phyloP scores from a whole-genome alignment of 2,329 filamentous ascomycete genomes.

The Cladosporium sp. region DNA sequence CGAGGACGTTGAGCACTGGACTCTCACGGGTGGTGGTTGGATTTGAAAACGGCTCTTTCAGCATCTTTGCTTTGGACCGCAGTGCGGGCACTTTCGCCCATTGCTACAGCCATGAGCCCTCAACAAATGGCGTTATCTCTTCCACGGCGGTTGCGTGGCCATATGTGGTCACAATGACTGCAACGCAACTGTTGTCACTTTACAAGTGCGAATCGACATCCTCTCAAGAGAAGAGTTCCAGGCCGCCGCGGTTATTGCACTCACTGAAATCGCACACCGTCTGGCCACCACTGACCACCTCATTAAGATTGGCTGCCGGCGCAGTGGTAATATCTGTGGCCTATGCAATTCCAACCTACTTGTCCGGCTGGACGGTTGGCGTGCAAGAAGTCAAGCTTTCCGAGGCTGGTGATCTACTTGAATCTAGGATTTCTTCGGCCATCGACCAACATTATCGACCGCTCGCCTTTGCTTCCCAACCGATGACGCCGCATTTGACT shows the following conservation, averaged over 20 bases:
- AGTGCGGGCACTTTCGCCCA: slow-evolving; percentile 41
- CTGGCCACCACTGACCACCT: slow-evolving; percentile 74
- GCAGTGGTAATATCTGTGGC: slow-evolving; percentile 78
- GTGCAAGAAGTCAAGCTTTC: slow-evolving; percentile 82
- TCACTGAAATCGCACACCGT: slow-evolving; percentile 79
- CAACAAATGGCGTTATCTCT: slow-evolving; percentile 60
- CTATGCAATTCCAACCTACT: slow-evolving; percentile 73
- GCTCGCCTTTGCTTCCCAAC: slow-evolving; percentile 30
- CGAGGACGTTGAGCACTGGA: slow-evolving; percentile 27
- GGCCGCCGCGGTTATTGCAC: slow-evolving; percentile 59
- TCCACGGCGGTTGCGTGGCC: slow-evolving; percentile 70
- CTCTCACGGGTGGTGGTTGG: slow-evolving; percentile 56
- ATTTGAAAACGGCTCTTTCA: slow-evolving; percentile 68
- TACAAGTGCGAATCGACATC: slow-evolving; percentile 56
- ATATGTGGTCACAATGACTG: slow-evolving; percentile 75
- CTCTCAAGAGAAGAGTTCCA: slow-evolving; percentile 26
- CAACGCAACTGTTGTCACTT: slow-evolving; percentile 68
- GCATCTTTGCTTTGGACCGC: slow-evolving; percentile 60
- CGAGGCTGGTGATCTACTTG: slow-evolving; percentile 43
- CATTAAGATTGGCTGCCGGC: slow-evolving; percentile 63
- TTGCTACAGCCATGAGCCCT: slow-evolving; percentile 58
- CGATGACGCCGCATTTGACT: slow-evolving; percentile 26
- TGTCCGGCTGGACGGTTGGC: slow-evolving; percentile 81
- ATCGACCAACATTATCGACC: slow-evolving; percentile 44
- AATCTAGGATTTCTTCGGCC: slow-evolving; percentile 51